Percentiles rank a stretch among this genome's conserved stretches.
Conservation (phyloP, 257 asterid species). For the Ilex asprella region DNA sequence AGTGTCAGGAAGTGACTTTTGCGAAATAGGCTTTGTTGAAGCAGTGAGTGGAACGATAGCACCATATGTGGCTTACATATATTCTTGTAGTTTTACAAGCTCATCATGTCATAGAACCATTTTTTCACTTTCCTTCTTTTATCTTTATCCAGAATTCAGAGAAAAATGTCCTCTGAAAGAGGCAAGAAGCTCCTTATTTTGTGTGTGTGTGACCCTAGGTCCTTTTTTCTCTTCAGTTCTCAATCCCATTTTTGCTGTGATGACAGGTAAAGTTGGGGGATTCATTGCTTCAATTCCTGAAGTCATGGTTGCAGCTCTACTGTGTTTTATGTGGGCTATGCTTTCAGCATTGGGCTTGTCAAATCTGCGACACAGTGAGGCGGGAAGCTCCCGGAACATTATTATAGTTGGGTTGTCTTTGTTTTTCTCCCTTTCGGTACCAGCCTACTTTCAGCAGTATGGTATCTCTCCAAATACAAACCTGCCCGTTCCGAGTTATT, state of each 20-base stretch:
- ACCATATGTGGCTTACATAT: too few species aligned
- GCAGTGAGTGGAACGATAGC: too few species aligned
- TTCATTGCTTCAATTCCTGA: slow-evolving; percentile 91
- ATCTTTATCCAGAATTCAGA: too few species aligned
- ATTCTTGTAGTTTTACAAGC: too few species aligned
- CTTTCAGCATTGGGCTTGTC: slow-evolving; percentile 91
- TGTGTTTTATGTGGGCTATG: slow-evolving; percentile 99
- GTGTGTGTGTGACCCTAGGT: too few species aligned
- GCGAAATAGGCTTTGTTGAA: too few species aligned
- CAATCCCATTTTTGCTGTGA: slow-evolving; percentile 2
- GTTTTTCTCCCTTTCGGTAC: slow-evolving; percentile 76
- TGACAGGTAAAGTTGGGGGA: slow-evolving; percentile 94
- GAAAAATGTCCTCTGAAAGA: too few species aligned
- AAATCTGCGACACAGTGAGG: slow-evolving; percentile 88
- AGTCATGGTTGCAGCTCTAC: slow-evolving; percentile 90
- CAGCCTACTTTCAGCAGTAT: slow-evolving; percentile 93
- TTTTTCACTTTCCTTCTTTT: too few species aligned
- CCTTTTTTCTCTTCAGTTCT: neutral
- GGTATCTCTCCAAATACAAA: slow-evolving; percentile 75
- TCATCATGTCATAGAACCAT: too few species aligned
- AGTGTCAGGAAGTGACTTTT: too few species aligned
- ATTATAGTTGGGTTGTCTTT: slow-evolving; percentile 87
- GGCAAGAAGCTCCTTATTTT: too few species aligned
- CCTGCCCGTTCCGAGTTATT: slow-evolving; percentile 69
- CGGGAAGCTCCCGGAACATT: slow-evolving; percentile 95